Evolutionary conservation across 2,329 filamentous ascomycete species (phyloP), one percentile per base, ranked within the genome.

Genomic region (Hawksworthiomyces lignivorus): DNA sequence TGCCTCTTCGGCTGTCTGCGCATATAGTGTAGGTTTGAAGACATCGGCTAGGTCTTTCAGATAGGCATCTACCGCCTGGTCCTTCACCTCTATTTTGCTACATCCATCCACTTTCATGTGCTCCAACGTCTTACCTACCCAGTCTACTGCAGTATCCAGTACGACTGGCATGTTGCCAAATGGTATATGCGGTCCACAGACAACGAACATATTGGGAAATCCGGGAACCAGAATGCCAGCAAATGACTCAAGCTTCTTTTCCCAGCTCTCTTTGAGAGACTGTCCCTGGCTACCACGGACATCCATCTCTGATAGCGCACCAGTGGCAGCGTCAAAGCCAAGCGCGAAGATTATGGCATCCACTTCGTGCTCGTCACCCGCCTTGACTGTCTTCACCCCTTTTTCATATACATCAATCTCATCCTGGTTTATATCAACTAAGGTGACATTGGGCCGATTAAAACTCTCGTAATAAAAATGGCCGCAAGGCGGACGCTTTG

Each of bases 381-480:
- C 59, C 18, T 64, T 58, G 3, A 53, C 28, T 1, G 61, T 58
- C 8, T 52, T 48, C 36, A 74, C 60, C 1, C 69, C 69, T 0
- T 49, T 60, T 3, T 56, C 52, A 0, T 59, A 65, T 11, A 72
- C 57, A 15, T 57, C 52, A 10, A 56, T 55, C 40, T 5, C 77
- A 68, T 46, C 63, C 9, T 60, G 51, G 4, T 60, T 62, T 15
- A 73, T 51, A 42, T 72, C 64, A 12, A 75, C 60, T 2, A 76
- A 49, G 2, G 64, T 50, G 3, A 75, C 68, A 28, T 70, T 64
- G 1, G 58, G 53, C 26, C 63, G 58, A 41, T 72, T 65, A 34
- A 67, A 65, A 0, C 65, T 61, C 45, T 77, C 67, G 46, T 68
- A 73, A 50, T 72, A 75, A 5, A 58, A 56, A 20, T 63, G 57